phyloP scores from a whole-genome alignment of 2,329 filamentous ascomycete species.

The Diaporthe citriasiana region DNA sequence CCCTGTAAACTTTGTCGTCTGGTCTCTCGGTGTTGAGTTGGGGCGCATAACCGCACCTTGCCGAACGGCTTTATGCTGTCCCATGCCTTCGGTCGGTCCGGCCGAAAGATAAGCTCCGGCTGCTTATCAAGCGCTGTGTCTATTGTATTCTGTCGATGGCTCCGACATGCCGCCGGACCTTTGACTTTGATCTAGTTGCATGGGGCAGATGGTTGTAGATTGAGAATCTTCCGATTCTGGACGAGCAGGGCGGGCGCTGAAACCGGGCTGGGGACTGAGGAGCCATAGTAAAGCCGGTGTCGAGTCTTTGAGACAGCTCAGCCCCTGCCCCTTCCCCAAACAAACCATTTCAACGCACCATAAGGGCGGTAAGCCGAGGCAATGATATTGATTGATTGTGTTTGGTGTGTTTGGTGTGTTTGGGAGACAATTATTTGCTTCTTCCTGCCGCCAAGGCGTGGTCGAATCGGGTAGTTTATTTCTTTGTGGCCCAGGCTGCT shows the following conservation, averaged over 20 bases:
- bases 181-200: neutral
- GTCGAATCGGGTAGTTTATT: neutral
- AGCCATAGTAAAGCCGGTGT: neutral
- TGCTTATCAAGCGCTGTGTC: neutral
- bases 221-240: neutral
- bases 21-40: neutral
- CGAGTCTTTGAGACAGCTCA: neutral
- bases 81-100: neutral
- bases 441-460: neutral
- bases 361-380: neutral
- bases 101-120: neutral
- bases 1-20: neutral
- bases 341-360: neutral
- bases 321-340: neutral
- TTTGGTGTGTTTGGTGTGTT: no score
- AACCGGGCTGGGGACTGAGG: neutral
- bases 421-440: neutral
- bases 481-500: neutral
- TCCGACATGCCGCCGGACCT: neutral
- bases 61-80: conserved; percentile 10
- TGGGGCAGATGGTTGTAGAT: neutral
- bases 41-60: neutral
- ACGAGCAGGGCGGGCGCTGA: neutral
- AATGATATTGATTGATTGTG: neutral
- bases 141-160: neutral